Percentiles rank a stretch among this genome's conserved stretches.
Evolutionary conservation across 768 basidiomycete species (phyloP).

Genomic region (Lyophyllum decastes): DNA sequence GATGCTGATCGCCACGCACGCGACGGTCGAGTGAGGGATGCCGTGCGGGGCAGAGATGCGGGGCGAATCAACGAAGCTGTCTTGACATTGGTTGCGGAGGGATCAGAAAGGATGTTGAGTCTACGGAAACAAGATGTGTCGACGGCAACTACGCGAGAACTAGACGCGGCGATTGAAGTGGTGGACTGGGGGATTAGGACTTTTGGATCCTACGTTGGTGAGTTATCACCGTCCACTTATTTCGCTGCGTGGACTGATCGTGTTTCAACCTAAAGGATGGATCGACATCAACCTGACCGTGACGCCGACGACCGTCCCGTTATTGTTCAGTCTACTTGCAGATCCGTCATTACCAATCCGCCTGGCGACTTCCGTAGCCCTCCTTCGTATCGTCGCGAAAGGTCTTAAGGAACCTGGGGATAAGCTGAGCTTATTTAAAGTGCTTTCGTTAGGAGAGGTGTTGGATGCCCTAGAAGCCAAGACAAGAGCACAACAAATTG

Average conservation of each 20-base stretch:
- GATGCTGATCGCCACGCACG: slow-evolving; percentile 70
- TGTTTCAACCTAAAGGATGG: slow-evolving; percentile 66
- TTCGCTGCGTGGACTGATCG: neutral
- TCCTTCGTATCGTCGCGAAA: slow-evolving; percentile 85
- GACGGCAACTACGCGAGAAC: slow-evolving; percentile 46
- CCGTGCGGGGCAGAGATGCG: slow-evolving; percentile 89
- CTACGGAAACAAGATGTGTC: slow-evolving; percentile 49
- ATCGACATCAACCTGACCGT: slow-evolving; percentile 97
- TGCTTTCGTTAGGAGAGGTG: slow-evolving; percentile 83
- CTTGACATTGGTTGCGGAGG: slow-evolving; percentile 77
- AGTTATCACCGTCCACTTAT: slow-evolving; percentile 32
- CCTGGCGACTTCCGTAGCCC: slow-evolving; percentile 76
- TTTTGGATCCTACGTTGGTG: slow-evolving; percentile 92
- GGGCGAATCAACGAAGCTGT: slow-evolving; percentile 84
- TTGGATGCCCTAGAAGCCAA: slow-evolving; percentile 79
- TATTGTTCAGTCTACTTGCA: slow-evolving; percentile 82
- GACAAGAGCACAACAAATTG: slow-evolving; percentile 65
- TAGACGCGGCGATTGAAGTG: slow-evolving; percentile 68
- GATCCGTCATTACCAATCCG: slow-evolving; percentile 80
- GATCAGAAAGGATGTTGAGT: slow-evolving; percentile 55
- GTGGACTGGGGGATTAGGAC: slow-evolving; percentile 93
- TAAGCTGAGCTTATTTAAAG: slow-evolving; percentile 87
- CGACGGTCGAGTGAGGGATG: slow-evolving; percentile 86
- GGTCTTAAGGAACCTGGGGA: slow-evolving; percentile 90
- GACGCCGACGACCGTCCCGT: slow-evolving; percentile 82